Percentiles rank a stretch among this genome's conserved stretches.
These are phyloP conservation scores for Brassica hybrid DNA, from an alignment of 441 rosid species.

Conservation along the genomic window DNA sequence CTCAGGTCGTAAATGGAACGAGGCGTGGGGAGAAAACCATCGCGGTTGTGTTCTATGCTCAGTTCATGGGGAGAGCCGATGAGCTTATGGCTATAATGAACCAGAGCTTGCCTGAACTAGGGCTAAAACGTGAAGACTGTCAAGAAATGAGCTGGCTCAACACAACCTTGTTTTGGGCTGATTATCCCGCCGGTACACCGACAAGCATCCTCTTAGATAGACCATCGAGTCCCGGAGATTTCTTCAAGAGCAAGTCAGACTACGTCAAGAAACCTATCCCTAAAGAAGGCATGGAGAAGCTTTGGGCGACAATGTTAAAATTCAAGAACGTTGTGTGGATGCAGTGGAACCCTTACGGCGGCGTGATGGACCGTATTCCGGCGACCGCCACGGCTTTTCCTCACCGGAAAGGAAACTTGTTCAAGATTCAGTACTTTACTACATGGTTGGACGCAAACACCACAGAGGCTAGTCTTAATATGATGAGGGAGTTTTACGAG, in stretches of 20 bases:
- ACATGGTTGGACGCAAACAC: constrained; percentile 48
- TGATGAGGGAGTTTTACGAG: constrained; percentile 49
- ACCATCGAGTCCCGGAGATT: constrained; percentile 48
- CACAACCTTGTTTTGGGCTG: constrained; percentile 62
- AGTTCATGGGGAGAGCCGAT: constrained; percentile 59
- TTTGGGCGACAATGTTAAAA: constrained; percentile 55
- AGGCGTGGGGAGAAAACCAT: constrained; percentile 39
- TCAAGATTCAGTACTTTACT: constrained; percentile 55
- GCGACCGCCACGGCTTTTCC: constrained; percentile 57
- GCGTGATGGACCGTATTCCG: constrained; percentile 57
- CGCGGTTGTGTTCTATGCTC: constrained; percentile 50
- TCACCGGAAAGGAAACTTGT: constrained; percentile 61
- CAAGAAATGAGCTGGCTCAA: constrained; percentile 68
- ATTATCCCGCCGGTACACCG: constrained; percentile 51
- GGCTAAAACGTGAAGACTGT: constrained; percentile 55
- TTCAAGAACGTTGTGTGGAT: constrained; percentile 56
- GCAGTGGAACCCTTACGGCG: constrained; percentile 74
- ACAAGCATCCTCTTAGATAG: constrained; percentile 65
- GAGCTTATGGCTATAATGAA: constrained; percentile 44
- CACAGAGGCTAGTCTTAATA: constrained; percentile 32
- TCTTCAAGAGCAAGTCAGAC: constrained; percentile 76
- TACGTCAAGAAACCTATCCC: constrained; percentile 58
- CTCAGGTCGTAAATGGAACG: constrained; percentile 42
- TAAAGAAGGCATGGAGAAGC: constrained; percentile 55
- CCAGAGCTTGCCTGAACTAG: constrained; percentile 60